phyloP scores from a whole-genome alignment of 2,329 filamentous ascomycete genomes.

The Seiridium unicorne region DNA sequence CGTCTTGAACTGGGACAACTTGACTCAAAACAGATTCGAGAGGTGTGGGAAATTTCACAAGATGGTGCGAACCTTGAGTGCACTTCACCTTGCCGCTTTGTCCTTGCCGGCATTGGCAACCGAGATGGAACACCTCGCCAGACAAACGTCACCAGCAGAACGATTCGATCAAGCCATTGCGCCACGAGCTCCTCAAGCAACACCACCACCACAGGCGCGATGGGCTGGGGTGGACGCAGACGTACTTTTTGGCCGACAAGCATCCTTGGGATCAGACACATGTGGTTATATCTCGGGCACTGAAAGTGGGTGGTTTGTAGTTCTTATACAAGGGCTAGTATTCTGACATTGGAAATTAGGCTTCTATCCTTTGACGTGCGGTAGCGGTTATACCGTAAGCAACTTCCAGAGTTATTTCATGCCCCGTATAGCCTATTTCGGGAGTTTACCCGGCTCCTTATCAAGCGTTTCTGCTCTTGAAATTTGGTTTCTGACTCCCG shows the following conservation, averaged over 20 bases:
- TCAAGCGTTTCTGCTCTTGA: no score
- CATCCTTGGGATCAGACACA: background rate
- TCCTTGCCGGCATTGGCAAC: background rate
- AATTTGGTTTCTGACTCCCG: no score
- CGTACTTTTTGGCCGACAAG: background rate
- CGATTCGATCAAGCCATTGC: background rate
- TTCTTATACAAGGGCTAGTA: background rate
- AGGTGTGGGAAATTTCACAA: no score
- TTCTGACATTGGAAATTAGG: background rate
- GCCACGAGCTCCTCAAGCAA: background rate
- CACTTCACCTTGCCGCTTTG: background rate
- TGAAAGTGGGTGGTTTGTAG: slow-evolving; percentile 2
- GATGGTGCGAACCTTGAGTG: no score
- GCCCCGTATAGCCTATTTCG: no score
- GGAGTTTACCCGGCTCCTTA: no score
- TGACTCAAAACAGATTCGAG: no score
- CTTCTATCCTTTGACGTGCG: slow-evolving; percentile 12
- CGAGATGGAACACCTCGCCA: background rate
- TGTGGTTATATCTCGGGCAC: slow-evolving; percentile 9
- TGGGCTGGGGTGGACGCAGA: background rate
- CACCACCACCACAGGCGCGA: background rate
- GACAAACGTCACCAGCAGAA: background rate
- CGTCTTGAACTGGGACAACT: no score
- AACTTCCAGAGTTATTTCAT: no score
- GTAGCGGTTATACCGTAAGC: slow-evolving; percentile 1